Percentiles rank a stretch among this genome's conserved stretches.
Evolutionary conservation across 106 monocot species (phyloP).

Genomic region (Dendrobium catenatum): DNA sequence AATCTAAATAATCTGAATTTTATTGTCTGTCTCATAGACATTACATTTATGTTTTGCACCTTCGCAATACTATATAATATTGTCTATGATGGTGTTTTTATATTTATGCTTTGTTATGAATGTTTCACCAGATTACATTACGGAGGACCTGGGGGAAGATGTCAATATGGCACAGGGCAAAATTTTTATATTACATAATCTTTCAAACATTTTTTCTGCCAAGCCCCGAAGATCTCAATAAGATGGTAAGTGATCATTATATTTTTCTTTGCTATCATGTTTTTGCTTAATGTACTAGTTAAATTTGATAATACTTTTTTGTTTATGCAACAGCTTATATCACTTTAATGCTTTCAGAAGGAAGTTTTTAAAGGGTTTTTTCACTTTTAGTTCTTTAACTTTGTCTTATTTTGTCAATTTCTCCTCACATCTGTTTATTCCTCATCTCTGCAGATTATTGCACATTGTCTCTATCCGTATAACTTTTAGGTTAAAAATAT

Average conservation of each 20-base stretch:
- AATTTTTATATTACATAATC: slow-evolving; percentile 76
- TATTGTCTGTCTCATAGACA: background rate
- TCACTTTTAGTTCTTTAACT: background rate
- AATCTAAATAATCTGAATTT: background rate
- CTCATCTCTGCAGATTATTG: too few relatives aligned
- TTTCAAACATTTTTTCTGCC: slow-evolving; percentile 86
- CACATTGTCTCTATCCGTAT: too few relatives aligned
- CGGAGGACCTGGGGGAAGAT: slow-evolving; percentile 90
- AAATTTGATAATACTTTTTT: background rate
- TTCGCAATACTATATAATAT: background rate
- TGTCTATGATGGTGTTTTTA: background rate
- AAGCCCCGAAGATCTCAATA: slow-evolving; percentile 71
- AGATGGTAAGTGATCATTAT: slow-evolving; percentile 54
- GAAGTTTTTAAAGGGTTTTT: background rate
- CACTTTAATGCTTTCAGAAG: background rate
- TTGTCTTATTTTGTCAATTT: background rate
- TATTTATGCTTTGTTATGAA: background rate
- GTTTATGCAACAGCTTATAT: background rate
- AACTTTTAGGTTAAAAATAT: background rate
- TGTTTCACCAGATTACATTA: slow-evolving; percentile 62
- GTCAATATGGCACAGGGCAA: slow-evolving; percentile 78
- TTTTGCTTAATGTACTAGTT: slow-evolving; percentile 2
- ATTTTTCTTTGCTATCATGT: background rate
- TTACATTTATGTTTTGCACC: background rate
- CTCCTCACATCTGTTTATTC: background rate